Base-by-base conservation (phyloP, 1,284 basidiomycete genomes). In the Earliella scabrosa region DNA sequence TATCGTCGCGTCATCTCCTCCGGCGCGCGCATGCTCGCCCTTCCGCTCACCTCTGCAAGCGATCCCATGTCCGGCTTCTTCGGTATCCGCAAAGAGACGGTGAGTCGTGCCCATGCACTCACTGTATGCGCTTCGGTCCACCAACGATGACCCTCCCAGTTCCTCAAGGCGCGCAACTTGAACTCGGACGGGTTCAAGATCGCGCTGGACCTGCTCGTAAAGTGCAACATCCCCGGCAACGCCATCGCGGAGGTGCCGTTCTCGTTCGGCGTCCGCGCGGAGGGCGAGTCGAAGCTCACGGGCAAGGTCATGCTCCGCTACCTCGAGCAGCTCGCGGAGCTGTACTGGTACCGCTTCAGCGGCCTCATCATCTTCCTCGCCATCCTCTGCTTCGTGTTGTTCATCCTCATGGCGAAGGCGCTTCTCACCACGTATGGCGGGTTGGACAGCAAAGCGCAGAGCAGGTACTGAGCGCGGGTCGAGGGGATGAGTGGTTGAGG, bases 51-150 rank as follows among this genome's bases (percentile, higher is more conserved):
- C 1, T 61, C 67, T 49, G 76, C 75, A 1, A 73, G 71, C 59
- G 77, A 80, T 59, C 77, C 77, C 14, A 79, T 79, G 76, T 71
- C 72, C 2, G 78, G 77, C 3, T 79, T 79, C 71, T 78, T 79
- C 56, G 78, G 74, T 24, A 71, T 80, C 50, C 66, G 69, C 23
- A 76, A 73, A 56, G 72, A 74, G 44, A 64, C 71, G 11, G 75
- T 76, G 38, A 32, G 75, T 68, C 11, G 10, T 13, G 11, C 7
- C 26, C 6, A 13, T 36, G 31, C 18, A 27, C 14, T 32, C 2
- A 20, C 14, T 41, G 13, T 31, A 34, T 32, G 31, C 21, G 26
- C 7, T 9, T 40, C 16, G 23, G 1, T 51, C 47, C 18, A 55
- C 27, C 7, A 10, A 40, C 24, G n/a, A 29, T 16, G 7, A 29